A percentile compares a stretch with the other conserved stretches of the same genome.
Evolutionary conservation across 192 early-diverging fungal genomes (phyloP).

Genomic region (Phycomyces nitens): DNA sequence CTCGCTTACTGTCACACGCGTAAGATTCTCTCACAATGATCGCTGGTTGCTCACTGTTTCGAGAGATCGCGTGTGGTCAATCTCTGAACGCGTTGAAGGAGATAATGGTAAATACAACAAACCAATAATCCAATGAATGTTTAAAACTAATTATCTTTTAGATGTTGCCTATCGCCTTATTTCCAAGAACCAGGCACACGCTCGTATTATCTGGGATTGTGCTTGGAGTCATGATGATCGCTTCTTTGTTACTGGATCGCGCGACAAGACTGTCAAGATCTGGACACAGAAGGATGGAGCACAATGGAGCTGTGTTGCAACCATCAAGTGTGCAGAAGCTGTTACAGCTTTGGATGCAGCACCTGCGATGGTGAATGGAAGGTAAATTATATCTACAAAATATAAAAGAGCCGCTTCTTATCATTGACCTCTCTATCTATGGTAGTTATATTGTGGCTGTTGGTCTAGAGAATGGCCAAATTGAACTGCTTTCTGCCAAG

Average conservation of each 20-base stretch:
- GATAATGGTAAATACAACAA: constrained; percentile 27
- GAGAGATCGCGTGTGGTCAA: constrained; percentile 84
- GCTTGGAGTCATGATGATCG: constrained; percentile 75
- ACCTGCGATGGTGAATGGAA: constrained; percentile 33
- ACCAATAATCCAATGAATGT: neutral
- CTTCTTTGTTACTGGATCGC: constrained; percentile 87
- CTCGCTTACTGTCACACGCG: constrained; percentile 77
- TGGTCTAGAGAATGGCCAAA: constrained; percentile 79
- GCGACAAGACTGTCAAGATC: constrained; percentile 87
- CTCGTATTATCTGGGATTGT: constrained; percentile 91
- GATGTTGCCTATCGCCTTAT: constrained; percentile 49
- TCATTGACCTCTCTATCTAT: constrained; percentile 10
- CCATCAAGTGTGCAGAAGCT: constrained; percentile 71
- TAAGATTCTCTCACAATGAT: constrained; percentile 77
- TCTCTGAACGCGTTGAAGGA: constrained; percentile 61
- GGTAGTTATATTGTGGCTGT: constrained; percentile 69
- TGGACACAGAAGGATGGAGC: constrained; percentile 47
- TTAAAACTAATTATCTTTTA: neutral
- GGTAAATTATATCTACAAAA: constrained; percentile 20
- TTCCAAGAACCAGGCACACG: constrained; percentile 72
- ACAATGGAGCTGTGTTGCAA: constrained; percentile 47
- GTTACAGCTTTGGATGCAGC: constrained; percentile 87
- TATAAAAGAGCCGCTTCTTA: neutral
- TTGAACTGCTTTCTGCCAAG: constrained; percentile 53
- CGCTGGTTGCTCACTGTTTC: constrained; percentile 73